Base-by-base conservation (phyloP, 352 stramenopile species). In the Phytopythium ostracodes region DNA sequence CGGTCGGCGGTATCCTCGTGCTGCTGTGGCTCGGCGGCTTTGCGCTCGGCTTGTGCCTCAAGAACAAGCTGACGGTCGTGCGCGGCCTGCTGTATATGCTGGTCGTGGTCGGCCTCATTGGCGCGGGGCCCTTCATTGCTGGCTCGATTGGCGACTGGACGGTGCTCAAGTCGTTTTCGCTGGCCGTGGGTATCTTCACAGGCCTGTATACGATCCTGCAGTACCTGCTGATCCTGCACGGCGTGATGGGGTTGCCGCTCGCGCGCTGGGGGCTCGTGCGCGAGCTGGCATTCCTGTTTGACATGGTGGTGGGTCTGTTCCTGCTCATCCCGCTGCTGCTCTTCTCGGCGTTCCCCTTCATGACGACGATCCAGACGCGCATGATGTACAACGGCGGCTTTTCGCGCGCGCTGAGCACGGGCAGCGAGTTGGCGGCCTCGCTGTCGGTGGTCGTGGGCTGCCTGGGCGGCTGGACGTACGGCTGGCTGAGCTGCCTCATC, bases 371-470 rank as follows among this genome's bases (percentile, higher is more conserved):
- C 57, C 87, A 96, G 57, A 94, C 87, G 42, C 85, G 87, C 35
- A 96, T 96, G 85, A 96, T 96, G 87, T 96, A 96, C 70, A 96
- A 96, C 59, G 86, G 87, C 22, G 85, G 87, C 44, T 96, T 96
- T 50, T 94, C 87, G 17, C 82, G 82, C 46, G 82, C 85, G 0
- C 62, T 96, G 60, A 93, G 85, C 61, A 88, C 84, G 43, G 87
- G 84, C 29, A 92, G 86, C 63, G 85, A 96, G 53, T 92, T 84
- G 29, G 84, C 86, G 0, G 85, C 84, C 17, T 89, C 82, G 31
- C 64, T 96, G 59, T 92, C 81, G 55, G 73, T 94, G 42, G 51
- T 94, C 43, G 84, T 92, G 17, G 87, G 87, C 25, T 61, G 78
- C 0, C 64, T 94, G 20, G 80, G 78, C 60, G 87, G 87, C 4